Conservation (phyloP, 805 yeast genomes). For the Wickerhamomyces bisporus region DNA sequence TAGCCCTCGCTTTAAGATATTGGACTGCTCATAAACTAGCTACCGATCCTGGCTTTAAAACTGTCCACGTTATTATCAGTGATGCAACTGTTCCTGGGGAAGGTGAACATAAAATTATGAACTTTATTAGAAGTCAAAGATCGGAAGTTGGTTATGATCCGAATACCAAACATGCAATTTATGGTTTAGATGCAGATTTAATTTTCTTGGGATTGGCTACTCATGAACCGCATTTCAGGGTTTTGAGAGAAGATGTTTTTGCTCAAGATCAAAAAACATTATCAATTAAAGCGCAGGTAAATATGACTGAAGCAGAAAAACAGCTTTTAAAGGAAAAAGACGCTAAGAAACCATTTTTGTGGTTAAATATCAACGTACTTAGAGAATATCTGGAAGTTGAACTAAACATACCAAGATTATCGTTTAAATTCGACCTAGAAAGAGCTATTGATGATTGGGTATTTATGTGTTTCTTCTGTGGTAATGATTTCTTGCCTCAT, state of each 20-base stretch:
- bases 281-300: slow-evolving; percentile 43
- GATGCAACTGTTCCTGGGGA: slow-evolving; percentile 99
- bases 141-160: slow-evolving; percentile 84
- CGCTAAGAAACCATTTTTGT: slow-evolving; percentile 74
- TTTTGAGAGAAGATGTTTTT: slow-evolving; percentile 93
- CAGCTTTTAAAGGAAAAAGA: slow-evolving; percentile 30
- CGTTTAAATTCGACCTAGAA: slow-evolving; percentile 81
- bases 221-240: slow-evolving; percentile 95
- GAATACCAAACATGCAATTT: slow-evolving; percentile 91
- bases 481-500: slow-evolving; percentile 97
- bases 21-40: slow-evolving; percentile 90
- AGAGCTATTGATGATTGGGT: slow-evolving; percentile 99
- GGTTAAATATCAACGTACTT: slow-evolving; percentile 86
- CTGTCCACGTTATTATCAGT: slow-evolving; percentile 81
- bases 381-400: slow-evolving; percentile 87
- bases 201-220: slow-evolving; percentile 95
- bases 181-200: slow-evolving; percentile 96
- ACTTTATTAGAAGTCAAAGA: slow-evolving; percentile 85
- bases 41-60: slow-evolving; percentile 90
- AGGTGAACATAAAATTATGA: slow-evolving; percentile 99
- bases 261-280: slow-evolving; percentile 50
- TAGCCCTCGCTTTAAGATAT: slow-evolving; percentile 77
- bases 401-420: slow-evolving; percentile 59
- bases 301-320: slow-evolving; percentile 56
- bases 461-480: slow-evolving; percentile 96